Evolutionary conservation across 257 asterid genomes (phyloP), one percentile per base, ranked within the genome.

Genomic region (Forsythia suspensa): DNA sequence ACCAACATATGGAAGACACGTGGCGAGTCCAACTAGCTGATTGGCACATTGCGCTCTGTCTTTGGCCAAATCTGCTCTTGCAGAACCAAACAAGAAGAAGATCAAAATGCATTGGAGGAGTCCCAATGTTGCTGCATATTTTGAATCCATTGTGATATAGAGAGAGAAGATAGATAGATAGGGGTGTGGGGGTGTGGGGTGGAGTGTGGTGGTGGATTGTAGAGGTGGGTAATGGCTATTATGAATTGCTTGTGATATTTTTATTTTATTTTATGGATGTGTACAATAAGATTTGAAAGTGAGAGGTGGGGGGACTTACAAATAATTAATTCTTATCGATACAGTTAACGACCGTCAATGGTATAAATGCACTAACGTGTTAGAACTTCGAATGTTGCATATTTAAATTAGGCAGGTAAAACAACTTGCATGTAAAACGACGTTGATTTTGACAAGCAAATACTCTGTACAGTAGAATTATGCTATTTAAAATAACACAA

Each of bases 1-100:
- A 20, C 87, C 76, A 44, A 92, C 98, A 43, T 83, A 92, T 7
- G 97, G 92, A 12, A 94, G 90, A 78, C 98, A 94, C 1, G 97
- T 87, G 1, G 92, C 92, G 0, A 92, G 15, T 15, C 90, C 91
- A 0, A 88, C 82, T 12, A 94, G 57, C 10, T 85, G 85, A 36
- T 81, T 81, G 3, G 84, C 90, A 73, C 98, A 94, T 78, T 86
- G 87, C 7, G 78, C 87, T 73, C 70, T 91, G 46, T 94, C 98
- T 70, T 90, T 76, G 1, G 70, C 83, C 43, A 91, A 5, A 83
- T 87, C 94, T 46, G 92, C 74, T 0, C 24, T 42, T 9, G 86
- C 85, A 10, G 81, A 63, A 18, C 77, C 79, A 16, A 82, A 38
- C 15, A 79, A 61, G 11, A 77, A 20, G 18, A 61, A 81, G 40